Evolutionary conservation across 768 basidiomycete species (phyloP).

Genomic region (Rubroboletus satanas): DNA sequence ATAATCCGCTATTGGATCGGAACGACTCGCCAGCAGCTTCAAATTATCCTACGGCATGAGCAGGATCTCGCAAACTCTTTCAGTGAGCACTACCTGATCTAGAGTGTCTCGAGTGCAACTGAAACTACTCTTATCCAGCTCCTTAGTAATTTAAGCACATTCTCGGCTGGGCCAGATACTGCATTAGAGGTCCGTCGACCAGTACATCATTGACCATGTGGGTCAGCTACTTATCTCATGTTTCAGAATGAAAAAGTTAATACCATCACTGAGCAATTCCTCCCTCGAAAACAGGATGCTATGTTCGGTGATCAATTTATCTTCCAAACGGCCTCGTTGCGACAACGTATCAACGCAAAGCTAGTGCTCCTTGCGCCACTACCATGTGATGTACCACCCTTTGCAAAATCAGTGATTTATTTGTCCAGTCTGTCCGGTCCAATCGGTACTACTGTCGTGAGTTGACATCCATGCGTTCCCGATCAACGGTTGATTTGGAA

Average conservation of each 20-base stretch:
- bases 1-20: slow-evolving; percentile 11
- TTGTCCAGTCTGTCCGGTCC: slow-evolving; percentile 28
- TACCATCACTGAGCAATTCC: slow-evolving; percentile 26
- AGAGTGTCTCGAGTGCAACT: not conserved
- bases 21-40: not conserved
- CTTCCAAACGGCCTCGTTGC: slow-evolving; percentile 21
- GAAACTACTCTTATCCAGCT: slow-evolving; percentile 12
- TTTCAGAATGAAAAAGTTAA: slow-evolving; percentile 20
- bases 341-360: slow-evolving; percentile 26
- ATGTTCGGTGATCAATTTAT: slow-evolving; percentile 31
- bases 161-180: slow-evolving; percentile 5
- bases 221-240: not conserved
- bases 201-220: not conserved
- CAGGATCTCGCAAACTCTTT: slow-evolving; percentile 31
- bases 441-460: slow-evolving; percentile 25
- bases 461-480: slow-evolving; percentile 7
- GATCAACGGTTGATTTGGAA: slow-evolving; percentile 5
- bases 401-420: slow-evolving; percentile 34
- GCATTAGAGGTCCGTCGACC: slow-evolving; percentile 19
- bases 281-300: slow-evolving; percentile 28
- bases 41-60: slow-evolving; percentile 19
- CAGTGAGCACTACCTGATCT: slow-evolving; percentile 17
- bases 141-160: slow-evolving; percentile 26
- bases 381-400: slow-evolving; percentile 25
- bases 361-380: slow-evolving; percentile 26